Evolutionary conservation across 108 stramenopile genomes (phyloP).

Genomic region (Pseudonitzschia multiseries): DNA sequence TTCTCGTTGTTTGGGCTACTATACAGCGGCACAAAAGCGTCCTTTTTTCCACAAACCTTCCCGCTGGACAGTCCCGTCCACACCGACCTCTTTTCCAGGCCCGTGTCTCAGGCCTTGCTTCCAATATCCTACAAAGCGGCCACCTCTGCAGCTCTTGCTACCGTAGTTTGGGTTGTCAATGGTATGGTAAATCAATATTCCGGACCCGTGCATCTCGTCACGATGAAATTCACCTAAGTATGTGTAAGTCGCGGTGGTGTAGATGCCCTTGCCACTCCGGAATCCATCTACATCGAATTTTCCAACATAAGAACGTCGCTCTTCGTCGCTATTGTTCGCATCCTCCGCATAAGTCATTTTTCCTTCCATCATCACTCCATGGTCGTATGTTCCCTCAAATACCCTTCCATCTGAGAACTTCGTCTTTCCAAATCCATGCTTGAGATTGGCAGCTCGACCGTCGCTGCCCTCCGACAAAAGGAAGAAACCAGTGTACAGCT

Average conservation of each 20-base stretch:
- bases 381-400: slow-evolving; percentile 26
- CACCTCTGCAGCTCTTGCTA: not conserved
- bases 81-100: slow-evolving; percentile 18
- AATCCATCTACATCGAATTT: slow-evolving; percentile 17
- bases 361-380: slow-evolving; percentile 24
- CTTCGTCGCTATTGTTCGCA: not conserved
- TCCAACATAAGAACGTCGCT: slow-evolving; percentile 19
- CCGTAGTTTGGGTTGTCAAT: not conserved
- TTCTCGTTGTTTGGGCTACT: too few relatives aligned
- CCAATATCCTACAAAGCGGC: slow-evolving; percentile 45
- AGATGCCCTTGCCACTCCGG: slow-evolving; percentile 34
- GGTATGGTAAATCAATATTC: slow-evolving; percentile 37
- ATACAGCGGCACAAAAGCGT: slow-evolving; percentile 1
- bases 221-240: slow-evolving; percentile 34
- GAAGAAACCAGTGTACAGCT: slow-evolving; percentile 76
- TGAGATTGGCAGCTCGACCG: slow-evolving; percentile 41
- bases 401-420: slow-evolving; percentile 48
- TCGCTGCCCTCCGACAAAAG: slow-evolving; percentile 1
- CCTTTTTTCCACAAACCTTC: slow-evolving; percentile 31
- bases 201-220: slow-evolving; percentile 36
- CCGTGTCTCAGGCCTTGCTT: slow-evolving; percentile 43
- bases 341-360: slow-evolving; percentile 24
- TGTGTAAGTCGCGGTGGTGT: not conserved
- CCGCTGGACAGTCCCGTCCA: slow-evolving; percentile 9
- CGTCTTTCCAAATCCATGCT: slow-evolving; percentile 73